These are phyloP conservation scores for Chlorella sp. DNA, from an alignment of 139 green algal species.

Conservation along the genomic window DNA sequence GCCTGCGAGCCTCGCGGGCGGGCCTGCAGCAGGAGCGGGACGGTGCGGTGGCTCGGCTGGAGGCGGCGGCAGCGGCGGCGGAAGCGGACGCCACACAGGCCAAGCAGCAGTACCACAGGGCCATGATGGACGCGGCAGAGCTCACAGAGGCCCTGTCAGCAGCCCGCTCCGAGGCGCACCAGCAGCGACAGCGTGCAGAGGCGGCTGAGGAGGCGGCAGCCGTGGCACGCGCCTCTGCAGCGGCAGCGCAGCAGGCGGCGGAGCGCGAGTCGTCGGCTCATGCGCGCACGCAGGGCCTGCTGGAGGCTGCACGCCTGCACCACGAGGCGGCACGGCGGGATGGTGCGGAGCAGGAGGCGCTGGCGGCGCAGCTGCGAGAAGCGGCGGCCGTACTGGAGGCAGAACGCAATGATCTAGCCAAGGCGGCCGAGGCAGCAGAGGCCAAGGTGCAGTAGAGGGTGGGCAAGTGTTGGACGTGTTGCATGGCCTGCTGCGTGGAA, in stretches of 20 bases:
- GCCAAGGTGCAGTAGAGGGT: neutral
- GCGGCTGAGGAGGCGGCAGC: neutral
- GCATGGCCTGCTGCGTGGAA: neutral
- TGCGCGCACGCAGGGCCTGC: constrained; percentile 10
- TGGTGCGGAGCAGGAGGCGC: neutral
- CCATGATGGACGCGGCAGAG: constrained; percentile 30
- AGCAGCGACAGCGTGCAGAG: neutral
- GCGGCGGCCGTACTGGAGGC: constrained; percentile 21
- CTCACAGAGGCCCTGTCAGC: constrained; percentile 21
- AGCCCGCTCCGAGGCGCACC: neutral
- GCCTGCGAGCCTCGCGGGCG: neutral
- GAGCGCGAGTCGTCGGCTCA: constrained; percentile 5
- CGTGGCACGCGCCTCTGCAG: neutral
- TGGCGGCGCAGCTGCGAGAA: constrained; percentile 15
- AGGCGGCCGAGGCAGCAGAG: constrained; percentile 12
- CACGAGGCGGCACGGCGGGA: constrained; percentile 14
- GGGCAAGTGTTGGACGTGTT: neutral
- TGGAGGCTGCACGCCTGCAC: constrained; percentile 26
- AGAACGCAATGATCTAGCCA: neutral
- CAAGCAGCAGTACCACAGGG: constrained; percentile 34
- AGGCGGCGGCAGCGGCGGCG: neutral
- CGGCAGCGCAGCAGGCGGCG: neutral
- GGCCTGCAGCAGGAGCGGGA: constrained; percentile 24
- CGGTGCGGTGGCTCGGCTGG: neutral
- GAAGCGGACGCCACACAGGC: constrained; percentile 10